These are phyloP conservation scores for Conticribra guillardii DNA, from an alignment of 108 stramenopile genomes.

Conservation along the genomic window DNA sequence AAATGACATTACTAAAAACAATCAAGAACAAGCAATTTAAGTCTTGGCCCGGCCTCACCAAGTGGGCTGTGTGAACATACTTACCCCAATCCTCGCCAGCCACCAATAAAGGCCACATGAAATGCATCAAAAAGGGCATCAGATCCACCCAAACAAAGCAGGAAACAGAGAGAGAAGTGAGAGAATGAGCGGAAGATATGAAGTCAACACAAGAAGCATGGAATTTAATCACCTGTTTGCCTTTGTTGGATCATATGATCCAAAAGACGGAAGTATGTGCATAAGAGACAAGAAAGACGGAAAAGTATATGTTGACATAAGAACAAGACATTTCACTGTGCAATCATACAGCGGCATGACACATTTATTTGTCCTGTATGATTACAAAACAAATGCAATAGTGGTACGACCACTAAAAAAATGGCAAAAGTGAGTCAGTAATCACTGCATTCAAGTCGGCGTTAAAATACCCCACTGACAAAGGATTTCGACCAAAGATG, in stretches of 20 bases:
- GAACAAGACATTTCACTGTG: constrained; percentile 46
- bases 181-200: neutral
- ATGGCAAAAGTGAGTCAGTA: neutral
- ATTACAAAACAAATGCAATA: constrained; percentile 52
- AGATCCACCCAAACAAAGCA: neutral
- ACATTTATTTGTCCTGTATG: constrained; percentile 51
- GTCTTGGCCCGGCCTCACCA: neutral
- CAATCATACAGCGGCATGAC: constrained; percentile 25
- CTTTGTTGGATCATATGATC: neutral
- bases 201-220: neutral
- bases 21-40: constrained; percentile 1
- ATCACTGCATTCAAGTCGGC: constrained; percentile 12
- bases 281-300: constrained; percentile 6
- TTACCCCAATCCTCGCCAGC: constrained; percentile 12
- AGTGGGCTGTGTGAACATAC: neutral
- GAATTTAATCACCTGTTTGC: constrained; percentile 9
- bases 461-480: constrained; percentile 7
- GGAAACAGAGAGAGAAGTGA: neutral
- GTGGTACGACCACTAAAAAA: constrained; percentile 15
- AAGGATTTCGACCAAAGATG: constrained; percentile 23
- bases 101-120: constrained; percentile 15
- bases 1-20: neutral
- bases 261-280: neutral
- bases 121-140: neutral
- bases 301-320: constrained; percentile 10